Evolutionary conservation across 768 basidiomycete species (phyloP).

Genomic region (Ephemerocybe angulata): DNA sequence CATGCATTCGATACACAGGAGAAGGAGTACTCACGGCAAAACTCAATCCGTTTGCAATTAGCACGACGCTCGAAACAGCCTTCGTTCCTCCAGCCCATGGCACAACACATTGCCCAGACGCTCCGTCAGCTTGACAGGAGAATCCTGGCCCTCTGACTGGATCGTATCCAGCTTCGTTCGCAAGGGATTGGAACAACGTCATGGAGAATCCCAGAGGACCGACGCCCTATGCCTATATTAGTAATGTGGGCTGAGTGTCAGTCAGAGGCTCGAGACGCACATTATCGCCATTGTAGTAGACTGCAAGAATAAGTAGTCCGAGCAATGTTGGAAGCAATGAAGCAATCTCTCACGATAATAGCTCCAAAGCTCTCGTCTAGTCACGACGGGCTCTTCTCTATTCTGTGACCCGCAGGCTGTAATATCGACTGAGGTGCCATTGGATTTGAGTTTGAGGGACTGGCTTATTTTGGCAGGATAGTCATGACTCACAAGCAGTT

Average conservation of each 20-base stretch:
- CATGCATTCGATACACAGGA: background rate
- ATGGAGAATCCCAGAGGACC: conserved; percentile 66
- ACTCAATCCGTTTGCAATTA: conserved; percentile 71
- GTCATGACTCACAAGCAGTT: too few species aligned
- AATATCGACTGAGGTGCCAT: too few species aligned
- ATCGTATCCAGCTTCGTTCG: conserved; percentile 71
- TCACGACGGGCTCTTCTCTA: conserved; percentile 65
- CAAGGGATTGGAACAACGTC: conserved; percentile 72
- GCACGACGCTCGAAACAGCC: conserved; percentile 69
- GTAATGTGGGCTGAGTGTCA: background rate
- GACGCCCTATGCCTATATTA: conserved; percentile 46
- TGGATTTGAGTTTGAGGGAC: too few species aligned
- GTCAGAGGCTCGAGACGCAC: conserved; percentile 30
- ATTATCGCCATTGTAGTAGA: conserved; percentile 81
- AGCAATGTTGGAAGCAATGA: background rate
- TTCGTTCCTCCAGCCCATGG: conserved; percentile 76
- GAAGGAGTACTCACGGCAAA: conserved; percentile 53
- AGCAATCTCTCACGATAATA: conserved; percentile 62
- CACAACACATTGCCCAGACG: conserved; percentile 74
- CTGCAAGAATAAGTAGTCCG: conserved; percentile 31
- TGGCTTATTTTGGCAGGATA: too few species aligned
- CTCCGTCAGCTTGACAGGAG: conserved; percentile 50
- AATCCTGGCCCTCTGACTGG: conserved; percentile 67
- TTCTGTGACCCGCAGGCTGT: background rate
- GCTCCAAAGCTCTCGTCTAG: conserved; percentile 71